Percentiles rank a stretch among this genome's conserved stretches.
These are phyloP conservation scores for Sporothrix brasiliensis DNA, from an alignment of 2,329 filamentous ascomycete genomes.

Conservation along the genomic window DNA sequence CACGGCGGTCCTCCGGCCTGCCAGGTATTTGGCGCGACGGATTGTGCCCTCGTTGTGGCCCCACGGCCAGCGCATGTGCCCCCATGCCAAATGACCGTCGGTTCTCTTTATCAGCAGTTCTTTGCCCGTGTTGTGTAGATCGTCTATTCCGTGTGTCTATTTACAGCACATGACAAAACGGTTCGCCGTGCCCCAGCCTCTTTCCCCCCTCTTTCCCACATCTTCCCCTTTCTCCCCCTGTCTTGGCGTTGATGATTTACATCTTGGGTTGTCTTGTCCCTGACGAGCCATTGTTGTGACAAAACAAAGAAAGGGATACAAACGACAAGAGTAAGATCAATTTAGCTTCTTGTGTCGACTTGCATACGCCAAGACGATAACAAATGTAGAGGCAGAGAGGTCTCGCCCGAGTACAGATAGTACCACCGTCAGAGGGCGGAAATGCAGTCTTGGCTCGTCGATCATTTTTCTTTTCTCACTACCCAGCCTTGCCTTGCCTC, in stretches of 20 bases:
- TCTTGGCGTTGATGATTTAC: conserved; percentile 16
- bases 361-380: conserved; percentile 7
- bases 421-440: background rate
- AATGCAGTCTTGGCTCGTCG: conserved; percentile 17
- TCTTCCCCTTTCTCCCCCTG: background rate
- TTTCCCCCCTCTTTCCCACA: background rate
- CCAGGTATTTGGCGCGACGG: background rate
- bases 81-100: conserved; percentile 16
- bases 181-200: background rate
- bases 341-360: background rate
- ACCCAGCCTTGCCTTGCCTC: conserved; percentile 22
- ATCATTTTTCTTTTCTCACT: background rate
- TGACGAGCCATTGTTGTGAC: background rate
- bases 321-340: background rate
- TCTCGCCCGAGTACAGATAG: conserved; percentile 1
- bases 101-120: background rate
- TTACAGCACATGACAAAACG: background rate
- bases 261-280: conserved; percentile 6
- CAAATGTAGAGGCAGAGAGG: background rate
- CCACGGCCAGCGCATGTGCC: background rate
- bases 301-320: background rate
- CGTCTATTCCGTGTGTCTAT: background rate
- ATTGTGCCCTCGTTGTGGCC: too few relatives aligned
- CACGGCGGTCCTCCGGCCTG: conserved; percentile 6
- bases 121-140: background rate